A percentile compares a stretch with the other conserved stretches of the same genome.
phyloP scores from a whole-genome alignment of 1,284 basidiomycete genomes.

The Ustilago shanxiensis region DNA sequence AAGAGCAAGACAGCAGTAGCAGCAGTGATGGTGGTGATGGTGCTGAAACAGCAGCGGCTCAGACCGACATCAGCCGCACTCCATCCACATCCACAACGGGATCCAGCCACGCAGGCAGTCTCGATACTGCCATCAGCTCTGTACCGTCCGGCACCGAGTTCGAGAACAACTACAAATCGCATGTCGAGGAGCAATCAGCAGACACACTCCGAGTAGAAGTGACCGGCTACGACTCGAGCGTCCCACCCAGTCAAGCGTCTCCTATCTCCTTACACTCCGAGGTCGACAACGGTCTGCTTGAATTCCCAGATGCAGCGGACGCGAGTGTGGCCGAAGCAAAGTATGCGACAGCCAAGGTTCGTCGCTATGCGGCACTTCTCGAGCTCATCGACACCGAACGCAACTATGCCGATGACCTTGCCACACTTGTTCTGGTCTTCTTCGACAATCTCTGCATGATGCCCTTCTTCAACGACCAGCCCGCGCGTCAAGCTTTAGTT shows the following conservation, averaged over 20 bases:
- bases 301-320: constrained; percentile 17
- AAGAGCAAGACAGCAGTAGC: constrained; percentile 26
- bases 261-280: constrained; percentile 43
- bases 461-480: constrained; percentile 65
- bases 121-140: constrained; percentile 56
- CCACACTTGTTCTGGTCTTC: constrained; percentile 63
- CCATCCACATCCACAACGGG: constrained; percentile 63
- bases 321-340: constrained; percentile 25
- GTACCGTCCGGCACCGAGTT: constrained; percentile 37
- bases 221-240: constrained; percentile 17
- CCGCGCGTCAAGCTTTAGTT: constrained; percentile 55
- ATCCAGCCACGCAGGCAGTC: constrained; percentile 49
- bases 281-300: constrained; percentile 17
- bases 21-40: constrained; percentile 23
- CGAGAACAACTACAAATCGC: constrained; percentile 37
- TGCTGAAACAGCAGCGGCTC: constrained; percentile 28
- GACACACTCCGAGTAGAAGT: constrained; percentile 38
- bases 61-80: constrained; percentile 65
- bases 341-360: constrained; percentile 37
- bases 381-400: constrained; percentile 68
- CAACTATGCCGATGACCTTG: constrained; percentile 66
- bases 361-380: constrained; percentile 60
- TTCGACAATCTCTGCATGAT: constrained; percentile 62
- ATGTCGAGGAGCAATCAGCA: constrained; percentile 35
- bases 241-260: constrained; percentile 28